Base-by-base conservation (phyloP, 1,284 basidiomycete species). In the Tetrapyrgos nigripes region DNA sequence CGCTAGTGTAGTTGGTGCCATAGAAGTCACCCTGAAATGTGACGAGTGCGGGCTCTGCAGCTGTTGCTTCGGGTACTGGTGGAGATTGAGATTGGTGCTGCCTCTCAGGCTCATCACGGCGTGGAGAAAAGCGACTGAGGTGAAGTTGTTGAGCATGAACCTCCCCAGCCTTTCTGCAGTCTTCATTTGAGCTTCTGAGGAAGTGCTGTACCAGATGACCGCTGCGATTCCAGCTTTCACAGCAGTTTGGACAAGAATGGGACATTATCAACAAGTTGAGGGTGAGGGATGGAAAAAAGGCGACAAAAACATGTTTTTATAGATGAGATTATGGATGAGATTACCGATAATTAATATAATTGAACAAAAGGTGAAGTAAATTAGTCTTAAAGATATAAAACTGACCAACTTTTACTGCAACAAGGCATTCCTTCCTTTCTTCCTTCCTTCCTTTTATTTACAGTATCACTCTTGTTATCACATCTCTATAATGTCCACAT, bases 11-110 rank as follows among this genome's bases (percentile, higher is more conserved):
- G 26, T 53, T 37, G 9, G 21, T 5, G 35, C 51, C 51, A 40
- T 40, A 53, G 28, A 53, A 53, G 37, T 53, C 51, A 29, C 51
- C 51, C 11, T 19, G 21, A 53, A 53, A 53, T 43, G 51, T 13
- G 21, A 40, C n/a, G 4, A 31, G 31, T 5, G 28, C n/a, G 37
- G 37, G 37, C n/a, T 51, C 50, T 26, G 46, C 19, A 48, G 50
- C 28, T 21, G 27, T 6, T 23, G 26, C 28, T 37, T n/a, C n/a
- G 24, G 50, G 28, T 35, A 31, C 37, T 35, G 28, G 24, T 33
- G 50, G 28, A 24, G 50, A 51, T 51, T 29, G 24, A 11, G 31
- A 37, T 37, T 31, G 35, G 24, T n/a, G 6, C 17, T 48, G 50
- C 37, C 37, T 40, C 13, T 17, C 23, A 27, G 33, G 37, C 21